Percentiles rank a stretch among this genome's conserved stretches.
These are phyloP conservation scores for Serendipita indica DNA, from an alignment of 768 basidiomycete genomes.

Conservation along the genomic window DNA sequence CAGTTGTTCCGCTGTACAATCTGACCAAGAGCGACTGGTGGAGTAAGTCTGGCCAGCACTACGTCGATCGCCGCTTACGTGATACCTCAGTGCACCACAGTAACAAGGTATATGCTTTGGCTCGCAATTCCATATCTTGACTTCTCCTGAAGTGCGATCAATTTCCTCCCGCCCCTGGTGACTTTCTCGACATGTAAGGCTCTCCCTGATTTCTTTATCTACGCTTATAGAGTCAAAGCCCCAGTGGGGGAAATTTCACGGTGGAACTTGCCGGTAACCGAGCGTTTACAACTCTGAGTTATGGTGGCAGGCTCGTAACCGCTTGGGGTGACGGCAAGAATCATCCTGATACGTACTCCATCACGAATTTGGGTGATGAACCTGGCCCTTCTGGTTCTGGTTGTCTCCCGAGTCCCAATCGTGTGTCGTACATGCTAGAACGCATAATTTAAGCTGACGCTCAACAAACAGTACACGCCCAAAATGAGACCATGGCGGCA, in stretches of 20 bases:
- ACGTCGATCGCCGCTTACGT: background rate
- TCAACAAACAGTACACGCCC: background rate
- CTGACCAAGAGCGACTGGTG: background rate
- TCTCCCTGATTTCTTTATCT: background rate
- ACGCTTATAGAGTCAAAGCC: background rate
- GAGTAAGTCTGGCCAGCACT: background rate
- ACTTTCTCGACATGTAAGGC: constrained; percentile 11
- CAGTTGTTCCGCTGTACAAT: constrained; percentile 4
- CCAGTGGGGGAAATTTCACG: constrained; percentile 6
- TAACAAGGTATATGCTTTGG: background rate
- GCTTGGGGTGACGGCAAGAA: constrained; percentile 11
- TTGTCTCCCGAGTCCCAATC: background rate
- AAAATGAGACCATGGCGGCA: constrained; percentile 6
- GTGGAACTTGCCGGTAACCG: constrained; percentile 1
- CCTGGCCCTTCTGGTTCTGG: background rate
- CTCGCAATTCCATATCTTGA: background rate
- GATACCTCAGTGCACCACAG: background rate
- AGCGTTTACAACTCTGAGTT: constrained; percentile 5
- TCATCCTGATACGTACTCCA: constrained; percentile 1
- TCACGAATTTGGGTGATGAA: background rate
- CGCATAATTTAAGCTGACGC: background rate
- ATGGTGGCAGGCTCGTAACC: background rate
- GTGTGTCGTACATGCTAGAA: background rate
- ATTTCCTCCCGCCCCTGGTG: constrained; percentile 7
- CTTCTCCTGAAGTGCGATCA: background rate